Conservation (phyloP, 768 basidiomycete species). For the Xerocomellus chrysenteron region DNA sequence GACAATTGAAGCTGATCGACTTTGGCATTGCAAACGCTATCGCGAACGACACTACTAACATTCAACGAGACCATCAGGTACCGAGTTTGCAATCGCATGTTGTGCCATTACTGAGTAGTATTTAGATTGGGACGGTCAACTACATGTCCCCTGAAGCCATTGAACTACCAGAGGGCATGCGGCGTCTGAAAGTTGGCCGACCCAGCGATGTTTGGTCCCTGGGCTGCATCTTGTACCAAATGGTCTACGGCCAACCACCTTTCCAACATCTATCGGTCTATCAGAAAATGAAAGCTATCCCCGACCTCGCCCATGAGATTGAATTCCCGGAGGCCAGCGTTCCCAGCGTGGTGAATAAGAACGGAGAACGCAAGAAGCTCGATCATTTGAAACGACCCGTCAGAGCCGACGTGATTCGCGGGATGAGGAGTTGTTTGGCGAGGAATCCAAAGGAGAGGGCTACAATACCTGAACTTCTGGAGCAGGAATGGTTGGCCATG, state of each 20-base stretch:
- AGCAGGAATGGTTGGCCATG: slow-evolving; percentile 76
- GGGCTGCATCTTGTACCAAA: slow-evolving; percentile 97
- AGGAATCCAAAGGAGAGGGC: slow-evolving; percentile 81
- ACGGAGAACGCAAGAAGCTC: slow-evolving; percentile 45
- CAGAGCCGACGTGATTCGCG: slow-evolving; percentile 68
- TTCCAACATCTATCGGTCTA: slow-evolving; percentile 82
- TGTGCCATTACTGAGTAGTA: not conserved
- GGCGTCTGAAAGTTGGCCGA: slow-evolving; percentile 90
- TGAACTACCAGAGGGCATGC: slow-evolving; percentile 81
- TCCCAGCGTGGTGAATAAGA: slow-evolving; percentile 42
- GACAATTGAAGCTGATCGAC: slow-evolving; percentile 95
- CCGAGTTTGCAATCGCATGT: slow-evolving; percentile 2
- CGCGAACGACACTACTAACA: slow-evolving; percentile 97
- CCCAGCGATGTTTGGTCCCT: slow-evolving; percentile 98
- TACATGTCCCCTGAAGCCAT: slow-evolving; percentile 99
- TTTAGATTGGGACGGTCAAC: slow-evolving; percentile 92
- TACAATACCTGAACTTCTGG: slow-evolving; percentile 84
- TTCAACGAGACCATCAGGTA: slow-evolving; percentile 94
- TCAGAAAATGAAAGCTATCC: slow-evolving; percentile 94
- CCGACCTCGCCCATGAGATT: slow-evolving; percentile 72
- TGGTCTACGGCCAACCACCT: slow-evolving; percentile 93
- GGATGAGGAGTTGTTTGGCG: slow-evolving; percentile 78
- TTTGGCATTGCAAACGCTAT: slow-evolving; percentile 99
- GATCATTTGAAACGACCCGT: slow-evolving; percentile 74
- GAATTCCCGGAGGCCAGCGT: slow-evolving; percentile 72